Evolutionary conservation across 768 basidiomycete genomes (phyloP), one percentile per base, ranked within the genome.

Genomic region (Mycena olivaceomarginata): DNA sequence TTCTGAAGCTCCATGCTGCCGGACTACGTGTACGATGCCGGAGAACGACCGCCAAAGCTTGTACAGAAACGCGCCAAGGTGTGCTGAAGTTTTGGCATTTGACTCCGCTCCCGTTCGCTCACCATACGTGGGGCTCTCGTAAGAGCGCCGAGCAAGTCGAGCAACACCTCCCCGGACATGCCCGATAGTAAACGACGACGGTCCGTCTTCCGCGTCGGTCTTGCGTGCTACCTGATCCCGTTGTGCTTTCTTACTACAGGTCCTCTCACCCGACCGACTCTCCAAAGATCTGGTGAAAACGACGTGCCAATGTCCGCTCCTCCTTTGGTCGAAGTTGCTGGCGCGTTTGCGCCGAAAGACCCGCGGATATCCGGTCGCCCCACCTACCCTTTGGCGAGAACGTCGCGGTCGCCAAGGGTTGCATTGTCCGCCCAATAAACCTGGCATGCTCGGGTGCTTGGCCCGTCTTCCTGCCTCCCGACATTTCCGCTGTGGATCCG

Each of bases 21-120:
- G 16, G 95, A 97, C 79, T 91, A 94, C 76, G 94, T 97, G 46
- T 96, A 94, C 79, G 96, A 95, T 59, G 89, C 90, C 46, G 95
- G 95, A 69, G 95, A 96, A 84, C 94, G 95, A 39, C 94, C 94
- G 79, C 91, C 92, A 13, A 93, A 93, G 80, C 86, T 90, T 64
- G 90, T 89, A 12, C 90, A 93, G 84, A 97, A 97, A 84, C 94
- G 96, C 67, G 88, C 92, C 56, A 97, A 96, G 88, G 91, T 91
- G 84, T 85, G 86, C 68, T 70, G 64, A 67, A 46, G 68, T 75
- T 68, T 70, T 68, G 63, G 63, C 60, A 69, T 69, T 53, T n/a
- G 66, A 70, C 65, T 56, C 48, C 60, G 68, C 70, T 67, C 73
- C 66, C 25, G n/a, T 39, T 68, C 60, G 74, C 74, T 78, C 70